Base-by-base conservation (phyloP, 129 eudicot genomes). In the Oenanthe sinensis region DNA sequence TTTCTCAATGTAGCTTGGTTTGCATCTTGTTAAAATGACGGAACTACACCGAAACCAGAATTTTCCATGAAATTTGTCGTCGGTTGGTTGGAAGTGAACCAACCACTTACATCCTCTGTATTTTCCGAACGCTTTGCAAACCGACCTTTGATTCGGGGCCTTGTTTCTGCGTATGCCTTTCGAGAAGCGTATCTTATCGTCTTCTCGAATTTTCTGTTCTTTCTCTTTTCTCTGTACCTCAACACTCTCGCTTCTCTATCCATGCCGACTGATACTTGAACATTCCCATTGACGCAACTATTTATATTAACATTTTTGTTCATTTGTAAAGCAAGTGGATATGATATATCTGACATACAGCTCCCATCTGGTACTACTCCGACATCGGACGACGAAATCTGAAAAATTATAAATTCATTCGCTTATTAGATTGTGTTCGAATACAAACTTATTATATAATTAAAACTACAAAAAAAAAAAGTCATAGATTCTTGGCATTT, bases 151-250 rank as follows among this genome's bases (percentile, higher is more conserved):
- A 93, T 83, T 79, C 98, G 83, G 1, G 97, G 98, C 77, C 97
- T 79, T 24, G 82, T 87, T 71, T 93, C 98, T 0, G 98, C 98
- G 26, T 93, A 93, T 3, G 98, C 98, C 80, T 93, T 93, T 63
- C 98, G 76, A 19, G 98, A 93, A 22, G 96, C 98, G 79, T 93
- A 91, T 13, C 98, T 85, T 46, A 93, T 88, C 22, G 93, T 91
- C 78, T 93, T 91, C 85, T 93, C 91, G 65, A 87, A 93, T 80
- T 85, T 91, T 47, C 98, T 78, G 78, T 91, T 93, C 92, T 93
- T 93, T 80, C 97, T 87, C 89, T 91, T 93, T 85, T 93, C 98
- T 74, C 79, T 87, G 82, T 93, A 93, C 88, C 98, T 89, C 71
- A 89, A 71, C 60, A 93, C 97, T 82, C 97, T 89, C 22, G 98